Conservation (phyloP, 208 protist genomes). For the Herpetomonas tarakana region DNA sequence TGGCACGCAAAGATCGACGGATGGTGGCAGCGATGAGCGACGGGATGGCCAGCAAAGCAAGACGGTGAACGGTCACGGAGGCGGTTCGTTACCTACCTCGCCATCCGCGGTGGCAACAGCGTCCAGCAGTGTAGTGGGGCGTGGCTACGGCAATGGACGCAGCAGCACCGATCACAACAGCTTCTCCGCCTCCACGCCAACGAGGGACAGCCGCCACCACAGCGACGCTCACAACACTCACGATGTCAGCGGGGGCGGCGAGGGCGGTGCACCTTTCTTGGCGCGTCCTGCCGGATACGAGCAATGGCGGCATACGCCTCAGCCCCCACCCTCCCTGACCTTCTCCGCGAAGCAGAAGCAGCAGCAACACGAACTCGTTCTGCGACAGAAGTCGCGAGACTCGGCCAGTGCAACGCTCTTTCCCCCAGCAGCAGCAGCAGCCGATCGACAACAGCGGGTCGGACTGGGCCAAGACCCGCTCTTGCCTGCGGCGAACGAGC, state of each 20-base stretch:
- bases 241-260: not conserved
- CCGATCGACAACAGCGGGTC: not conserved
- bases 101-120: not conserved
- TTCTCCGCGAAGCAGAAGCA: not conserved
- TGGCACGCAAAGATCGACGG: too few species aligned
- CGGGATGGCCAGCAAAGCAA: too few species aligned
- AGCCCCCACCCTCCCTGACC: not conserved
- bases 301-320: too few species aligned
- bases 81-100: not conserved
- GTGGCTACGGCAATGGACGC: not conserved
- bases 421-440: not conserved
- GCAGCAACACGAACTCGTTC: too few species aligned
- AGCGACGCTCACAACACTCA: not conserved
- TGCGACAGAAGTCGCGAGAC: not conserved
- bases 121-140: not conserved
- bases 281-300: too few species aligned
- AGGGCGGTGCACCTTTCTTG: not conserved
- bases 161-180: not conserved
- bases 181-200: not conserved
- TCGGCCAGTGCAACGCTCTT: not conserved
- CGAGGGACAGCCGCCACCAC: not conserved
- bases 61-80: too few species aligned
- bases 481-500: not conserved
- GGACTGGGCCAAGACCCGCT: not conserved
- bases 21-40: too few species aligned